Conservation (phyloP, 2,329 filamentous ascomycete genomes). For the Colletotrichum melonis region DNA sequence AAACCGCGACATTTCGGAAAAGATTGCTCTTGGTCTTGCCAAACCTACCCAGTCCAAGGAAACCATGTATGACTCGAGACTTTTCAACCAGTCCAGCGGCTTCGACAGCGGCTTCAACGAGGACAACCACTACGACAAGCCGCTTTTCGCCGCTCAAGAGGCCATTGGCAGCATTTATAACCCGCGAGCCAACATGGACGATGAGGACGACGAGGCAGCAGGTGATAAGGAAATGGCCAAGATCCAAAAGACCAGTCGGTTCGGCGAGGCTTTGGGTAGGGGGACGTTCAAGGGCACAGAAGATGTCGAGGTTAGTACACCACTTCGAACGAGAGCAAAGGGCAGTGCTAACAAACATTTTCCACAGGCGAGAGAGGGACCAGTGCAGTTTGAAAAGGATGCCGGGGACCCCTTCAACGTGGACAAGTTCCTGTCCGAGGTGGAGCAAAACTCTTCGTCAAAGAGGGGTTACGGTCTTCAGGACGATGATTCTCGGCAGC, state of each 20-base stretch:
- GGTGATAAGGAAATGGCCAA: constrained; percentile 87
- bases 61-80: constrained; percentile 94
- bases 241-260: constrained; percentile 86
- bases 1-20: constrained; percentile 96
- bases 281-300: constrained; percentile 91
- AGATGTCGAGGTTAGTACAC: constrained; percentile 77
- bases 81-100: constrained; percentile 94
- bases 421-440: constrained; percentile 91
- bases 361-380: constrained; percentile 80
- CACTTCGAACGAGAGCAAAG: neutral
- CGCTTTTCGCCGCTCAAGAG: constrained; percentile 94
- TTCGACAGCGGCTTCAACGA: constrained; percentile 96
- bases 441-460: constrained; percentile 67
- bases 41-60: constrained; percentile 94
- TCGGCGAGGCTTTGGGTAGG: constrained; percentile 85
- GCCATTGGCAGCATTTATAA: constrained; percentile 95
- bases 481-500: constrained; percentile 67
- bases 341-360: constrained; percentile 8
- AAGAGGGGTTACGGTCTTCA: constrained; percentile 84
- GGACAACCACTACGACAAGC: constrained; percentile 97
- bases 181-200: constrained; percentile 79
- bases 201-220: constrained; percentile 81
- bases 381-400: constrained; percentile 97
- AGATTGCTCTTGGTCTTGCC: constrained; percentile 91
- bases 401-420: constrained; percentile 88